Evolutionary conservation across 345 rosid species (phyloP), one percentile per base, ranked within the genome.

Genomic region (Gossypium herbaceum): DNA sequence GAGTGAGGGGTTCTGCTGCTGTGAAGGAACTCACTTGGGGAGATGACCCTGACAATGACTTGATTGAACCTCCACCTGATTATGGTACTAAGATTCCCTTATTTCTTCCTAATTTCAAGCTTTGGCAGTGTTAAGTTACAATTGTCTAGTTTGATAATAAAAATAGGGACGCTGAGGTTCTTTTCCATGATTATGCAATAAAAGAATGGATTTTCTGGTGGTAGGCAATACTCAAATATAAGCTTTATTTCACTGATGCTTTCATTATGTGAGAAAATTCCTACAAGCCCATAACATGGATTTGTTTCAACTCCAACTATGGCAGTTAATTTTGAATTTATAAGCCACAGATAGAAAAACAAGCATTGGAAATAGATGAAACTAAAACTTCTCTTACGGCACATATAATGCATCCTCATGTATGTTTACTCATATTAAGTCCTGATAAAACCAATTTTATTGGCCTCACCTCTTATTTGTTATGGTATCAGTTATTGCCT

Each of bases 21-120:
- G 94, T 88, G 74, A 72, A 81, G 79, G 94, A 94, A 73, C 94
- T 91, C 69, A 81, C 80, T 43, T 94, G 97, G 97, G 98, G 97
- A 54, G 89, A 92, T 80, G 88, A 88, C 19, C 87, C 81, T 44
- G 91, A 85, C 44, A 68, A 54, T 56, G 92, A 87, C 56, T 68
- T 89, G 85, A 59, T 92, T 58, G 82, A 87, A 75, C 94, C 94
- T 57, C 78, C 85, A 29, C 97, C 94, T 67, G 95, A 92, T 86
- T 94, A 80, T 60, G 91, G 97, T 94, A 83, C 70, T 52, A 65
- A 20, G 64, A 8, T 41, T 50, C 56, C 68, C 64, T 50, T 52
- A 15, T 75, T 43, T 41, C 72, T 54, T 65, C 64, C 22, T 66
- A 73, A 16, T 47, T 25, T 15, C 59, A 16, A 68, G 25, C 45